Conservation (phyloP, 106 monocot genomes). For the Dendrobium catenatum region DNA sequence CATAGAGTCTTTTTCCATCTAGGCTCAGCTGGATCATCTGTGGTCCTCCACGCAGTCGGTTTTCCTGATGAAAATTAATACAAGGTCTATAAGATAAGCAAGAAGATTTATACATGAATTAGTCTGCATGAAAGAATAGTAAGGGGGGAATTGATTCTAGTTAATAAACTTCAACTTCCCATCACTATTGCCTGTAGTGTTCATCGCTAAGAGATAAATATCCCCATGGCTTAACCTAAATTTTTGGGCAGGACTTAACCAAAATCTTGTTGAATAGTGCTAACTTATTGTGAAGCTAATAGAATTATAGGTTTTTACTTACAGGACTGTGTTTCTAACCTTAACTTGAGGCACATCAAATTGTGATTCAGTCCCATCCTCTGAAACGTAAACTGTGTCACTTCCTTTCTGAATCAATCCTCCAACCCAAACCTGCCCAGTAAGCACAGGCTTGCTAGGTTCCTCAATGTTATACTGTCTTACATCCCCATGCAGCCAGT, state of each 20-base stretch:
- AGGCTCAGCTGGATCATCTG: slow-evolving; percentile 98
- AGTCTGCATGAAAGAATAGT: no score
- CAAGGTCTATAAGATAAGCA: no score
- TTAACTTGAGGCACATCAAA: slow-evolving; percentile 70
- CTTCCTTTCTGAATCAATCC: slow-evolving; percentile 85
- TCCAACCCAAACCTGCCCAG: slow-evolving; percentile 93
- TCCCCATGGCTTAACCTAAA: no score
- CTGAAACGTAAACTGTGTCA: slow-evolving; percentile 39
- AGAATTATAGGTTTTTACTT: no score
- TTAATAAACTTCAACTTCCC: no score
- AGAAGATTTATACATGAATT: no score
- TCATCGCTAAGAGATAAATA: no score
- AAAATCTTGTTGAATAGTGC: no score
- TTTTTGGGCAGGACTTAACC: no score
- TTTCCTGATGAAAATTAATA: slow-evolving; percentile 34
- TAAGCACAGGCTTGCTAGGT: slow-evolving; percentile 68
- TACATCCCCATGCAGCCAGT: slow-evolving; percentile 94
- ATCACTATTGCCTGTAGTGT: no score
- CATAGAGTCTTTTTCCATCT: slow-evolving; percentile 88
- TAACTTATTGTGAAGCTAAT: no score
- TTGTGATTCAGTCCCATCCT: slow-evolving; percentile 71
- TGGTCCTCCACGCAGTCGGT: slow-evolving; percentile 77
- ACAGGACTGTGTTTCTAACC: slow-evolving; percentile 23
- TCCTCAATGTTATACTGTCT: slow-evolving; percentile 94
- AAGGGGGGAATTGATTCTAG: no score